Base-by-base conservation (phyloP, 2,329 filamentous ascomycete species). In the Onygenales sp. region DNA sequence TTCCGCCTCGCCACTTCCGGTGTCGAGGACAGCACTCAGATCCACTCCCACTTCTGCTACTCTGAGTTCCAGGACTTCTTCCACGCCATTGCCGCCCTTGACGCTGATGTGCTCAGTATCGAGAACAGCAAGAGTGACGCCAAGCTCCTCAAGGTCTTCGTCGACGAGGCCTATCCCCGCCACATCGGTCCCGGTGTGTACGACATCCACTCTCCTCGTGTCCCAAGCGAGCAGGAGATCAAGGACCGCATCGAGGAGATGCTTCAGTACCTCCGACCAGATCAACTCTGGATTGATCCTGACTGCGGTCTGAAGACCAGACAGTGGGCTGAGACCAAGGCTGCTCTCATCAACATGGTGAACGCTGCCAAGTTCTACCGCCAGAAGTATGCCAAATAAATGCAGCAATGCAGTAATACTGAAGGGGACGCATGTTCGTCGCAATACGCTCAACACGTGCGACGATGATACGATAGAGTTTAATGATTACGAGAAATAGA, bases 41-140 rank as follows among this genome's bases (percentile, higher is more conserved):
- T 98, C 75, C 93, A 98, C 86, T 96, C 91, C 60, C 93, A 98
- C 82, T 98, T 98, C 88, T 98, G 93, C 77, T 98, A 98, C 86
- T 97, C 93, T 51, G 93, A 98, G 83, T 98, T 98, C 89, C 93
- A 98, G 80, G 93, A 98, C 82, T 98, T 98, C 84, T 98, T 98
- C 90, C 89, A 97, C 78, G 93, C 93, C 77, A 98, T 98, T 66
- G 89, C 93, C 61, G 92, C 93, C 58, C 86, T 98, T 61, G 93
- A 98, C 72, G 92, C 93, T 59, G 93, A 98, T 76, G 93, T 98
- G 60, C 85, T 98, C 68, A 95, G 89, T 70, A 98, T 98, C 66
- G 93, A 98, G 86, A 98, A 98, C 89, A 94, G 88, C 87, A 98
- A 98, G 87, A 95, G 89, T 66, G 93, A 98, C 69, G 93, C 93